Conservation (phyloP, 2,329 filamentous ascomycete genomes). For the Cordyceps sp. region DNA sequence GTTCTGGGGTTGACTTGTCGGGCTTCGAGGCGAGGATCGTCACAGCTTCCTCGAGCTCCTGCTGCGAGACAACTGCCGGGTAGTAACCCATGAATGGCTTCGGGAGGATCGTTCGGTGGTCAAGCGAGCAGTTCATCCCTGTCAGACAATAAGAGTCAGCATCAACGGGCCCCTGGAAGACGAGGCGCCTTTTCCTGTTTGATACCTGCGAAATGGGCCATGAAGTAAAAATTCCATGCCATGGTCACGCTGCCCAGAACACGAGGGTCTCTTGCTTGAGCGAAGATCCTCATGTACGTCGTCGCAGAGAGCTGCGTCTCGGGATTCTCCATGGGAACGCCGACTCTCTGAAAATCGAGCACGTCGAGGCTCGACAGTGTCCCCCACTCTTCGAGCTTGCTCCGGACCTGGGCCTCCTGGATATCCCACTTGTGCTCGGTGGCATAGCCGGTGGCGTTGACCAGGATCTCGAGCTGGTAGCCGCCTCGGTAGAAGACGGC, state of each 20-base stretch:
- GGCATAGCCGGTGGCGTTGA: conserved; percentile 30
- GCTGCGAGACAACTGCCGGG: conserved; percentile 9
- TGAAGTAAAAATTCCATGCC: conserved; percentile 14
- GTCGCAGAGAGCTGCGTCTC: conserved; percentile 22
- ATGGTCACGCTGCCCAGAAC: conserved; percentile 12
- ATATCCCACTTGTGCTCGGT: conserved; percentile 30
- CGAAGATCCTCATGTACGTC: conserved; percentile 26
- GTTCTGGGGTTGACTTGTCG: neutral
- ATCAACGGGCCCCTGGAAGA: neutral
- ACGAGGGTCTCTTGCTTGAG: conserved; percentile 15
- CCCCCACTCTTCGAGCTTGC: conserved; percentile 20
- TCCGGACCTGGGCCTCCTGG: conserved; percentile 27
- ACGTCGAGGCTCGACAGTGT: conserved; percentile 24
- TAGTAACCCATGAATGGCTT: conserved; percentile 8
- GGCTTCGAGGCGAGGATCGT: conserved; percentile 5
- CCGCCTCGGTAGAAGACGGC: conserved; percentile 32
- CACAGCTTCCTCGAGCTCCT: conserved; percentile 14
- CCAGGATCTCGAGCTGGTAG: conserved; percentile 25
- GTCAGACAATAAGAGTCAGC: conserved; percentile 3
- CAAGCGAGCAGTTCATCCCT: conserved; percentile 24
- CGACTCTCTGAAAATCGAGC: conserved; percentile 31
- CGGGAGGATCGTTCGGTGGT: conserved; percentile 20
- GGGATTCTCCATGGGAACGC: conserved; percentile 15
- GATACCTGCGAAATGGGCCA: conserved; percentile 23
- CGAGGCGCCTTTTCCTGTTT: too few relatives aligned